Evolutionary conservation across 2,329 filamentous ascomycete species (phyloP).

Genomic region (Xylaria hypoxylon): DNA sequence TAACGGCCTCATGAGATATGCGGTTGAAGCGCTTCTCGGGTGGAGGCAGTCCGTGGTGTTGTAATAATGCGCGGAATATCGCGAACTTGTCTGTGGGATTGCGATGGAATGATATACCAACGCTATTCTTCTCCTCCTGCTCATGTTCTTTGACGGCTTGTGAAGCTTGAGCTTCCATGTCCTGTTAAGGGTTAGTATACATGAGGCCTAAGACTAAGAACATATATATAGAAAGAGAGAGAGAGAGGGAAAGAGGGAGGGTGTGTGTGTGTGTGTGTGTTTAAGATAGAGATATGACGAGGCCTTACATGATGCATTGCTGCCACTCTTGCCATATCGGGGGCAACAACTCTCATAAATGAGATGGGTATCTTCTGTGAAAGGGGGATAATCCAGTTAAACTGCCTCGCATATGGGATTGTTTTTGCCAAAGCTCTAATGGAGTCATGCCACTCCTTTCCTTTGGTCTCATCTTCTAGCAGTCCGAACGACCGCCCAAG

Average conservation of each 20-base stretch:
- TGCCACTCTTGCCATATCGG: conserved; percentile 28
- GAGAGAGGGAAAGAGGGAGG: not conserved
- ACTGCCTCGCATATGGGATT: conserved; percentile 34
- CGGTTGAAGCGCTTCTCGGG: conserved; percentile 34
- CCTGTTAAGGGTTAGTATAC: conserved; percentile 9
- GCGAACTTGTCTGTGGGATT: conserved; percentile 31
- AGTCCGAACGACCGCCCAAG: conserved; percentile 28
- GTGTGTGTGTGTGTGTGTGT: not conserved
- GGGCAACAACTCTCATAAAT: conserved; percentile 22
- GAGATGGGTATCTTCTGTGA: conserved; percentile 26
- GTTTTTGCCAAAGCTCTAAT: conserved; percentile 25
- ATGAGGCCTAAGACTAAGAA: not conserved
- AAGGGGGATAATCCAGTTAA: conserved; percentile 37
- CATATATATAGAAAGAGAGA: not conserved
- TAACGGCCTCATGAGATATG: conserved; percentile 39
- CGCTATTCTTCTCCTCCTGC: conserved; percentile 1
- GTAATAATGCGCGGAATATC: conserved; percentile 31
- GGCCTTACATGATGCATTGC: conserved; percentile 34
- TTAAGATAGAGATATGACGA: not conserved
- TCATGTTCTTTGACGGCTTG: conserved; percentile 26
- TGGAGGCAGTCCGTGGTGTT: conserved; percentile 29
- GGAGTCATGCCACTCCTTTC: conserved; percentile 20
- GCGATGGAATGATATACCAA: conserved; percentile 5
- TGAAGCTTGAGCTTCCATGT: conserved; percentile 33
- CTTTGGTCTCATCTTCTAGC: conserved; percentile 29